Base-by-base conservation (phyloP, 495 filamentous ascomycete species). In the Daldinia loculata region DNA sequence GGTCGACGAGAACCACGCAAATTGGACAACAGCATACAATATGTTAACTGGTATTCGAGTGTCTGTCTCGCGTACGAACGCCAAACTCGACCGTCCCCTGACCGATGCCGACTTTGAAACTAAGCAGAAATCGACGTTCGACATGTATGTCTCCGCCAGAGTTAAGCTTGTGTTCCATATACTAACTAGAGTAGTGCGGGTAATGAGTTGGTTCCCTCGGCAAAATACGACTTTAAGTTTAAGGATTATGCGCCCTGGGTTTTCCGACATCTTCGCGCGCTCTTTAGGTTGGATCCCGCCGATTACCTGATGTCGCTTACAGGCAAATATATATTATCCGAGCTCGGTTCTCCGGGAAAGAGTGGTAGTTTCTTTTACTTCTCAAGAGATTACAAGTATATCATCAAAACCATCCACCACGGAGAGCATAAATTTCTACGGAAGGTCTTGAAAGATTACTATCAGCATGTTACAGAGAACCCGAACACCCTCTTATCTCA, bases 141-240 rank as follows among this genome's bases (percentile, higher is more conserved):
- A 98, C 81, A 95, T 98, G 91, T 92, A 84, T 74, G 89, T 78
- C 6, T 22, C 57, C 63, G 24, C 4, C 41, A 12, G 29, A 60
- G 61, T 41, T 48, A 39, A 53, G 32, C 57, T n/a, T 59, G 9
- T 32, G 1, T 43, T 22, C 7, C 2, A 14, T 39, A 43, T 66
- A 60, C 74, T 79, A 61, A 69, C 38, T 11, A 22, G 29, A 56
- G 48, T 72, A 93, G 92, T 74, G 97, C 95, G 66, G 95, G 95
- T 60, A 97, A 97, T 79, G 95, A 99, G 80, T 83, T 99, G 75
- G 97, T 96, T 17, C 95, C 95, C 22, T 97, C 94, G 61, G 94
- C 96, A 70, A 98, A 98, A 82, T 99, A 99, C 84, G 95, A 99
- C 81, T 99, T 98, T 88, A 99, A 99, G 79, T 99, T 99, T 83